Conservation (phyloP, 768 basidiomycete species). For the Hygrocybe punicea region DNA sequence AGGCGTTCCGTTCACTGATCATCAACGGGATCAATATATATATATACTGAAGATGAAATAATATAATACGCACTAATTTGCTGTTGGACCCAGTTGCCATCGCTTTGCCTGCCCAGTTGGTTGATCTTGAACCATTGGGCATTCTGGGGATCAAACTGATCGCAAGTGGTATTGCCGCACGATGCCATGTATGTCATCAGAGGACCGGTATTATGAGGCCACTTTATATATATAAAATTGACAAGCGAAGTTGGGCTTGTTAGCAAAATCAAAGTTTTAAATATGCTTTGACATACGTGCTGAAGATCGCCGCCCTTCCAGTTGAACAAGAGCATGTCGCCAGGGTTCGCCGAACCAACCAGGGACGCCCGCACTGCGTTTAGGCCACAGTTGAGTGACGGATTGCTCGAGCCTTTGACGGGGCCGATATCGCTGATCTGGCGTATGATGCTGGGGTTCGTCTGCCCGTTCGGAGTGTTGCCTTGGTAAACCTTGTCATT, state of each 20-base stretch:
- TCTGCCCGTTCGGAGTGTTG: conserved; percentile 24
- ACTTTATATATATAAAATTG: conserved; percentile 34
- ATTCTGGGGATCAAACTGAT: conserved; percentile 52
- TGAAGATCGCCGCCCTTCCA: conserved; percentile 50
- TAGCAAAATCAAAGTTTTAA: conserved; percentile 3
- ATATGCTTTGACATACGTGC: conserved; percentile 26
- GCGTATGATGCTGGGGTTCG: conserved; percentile 39
- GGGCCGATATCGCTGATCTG: conserved; percentile 39
- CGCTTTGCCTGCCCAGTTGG: conserved; percentile 44
- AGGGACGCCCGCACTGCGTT: conserved; percentile 48
- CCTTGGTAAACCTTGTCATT: conserved; percentile 40
- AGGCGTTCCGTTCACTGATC: conserved; percentile 39
- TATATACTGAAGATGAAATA: background rate
- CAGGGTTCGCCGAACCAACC: conserved; percentile 57
- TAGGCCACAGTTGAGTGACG: conserved; percentile 58
- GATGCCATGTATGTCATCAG: conserved; percentile 71
- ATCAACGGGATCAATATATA: background rate
- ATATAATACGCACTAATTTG: conserved; percentile 46
- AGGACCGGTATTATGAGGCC: conserved; percentile 49
- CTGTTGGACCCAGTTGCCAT: conserved; percentile 50
- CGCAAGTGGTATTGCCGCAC: conserved; percentile 57
- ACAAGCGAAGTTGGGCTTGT: background rate
- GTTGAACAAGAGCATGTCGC: conserved; percentile 50
- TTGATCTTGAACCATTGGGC: conserved; percentile 77
- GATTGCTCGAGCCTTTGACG: conserved; percentile 54